These are phyloP conservation scores for Penicillium verhagenii DNA, from an alignment of 495 filamentous ascomycete genomes.

Conservation along the genomic window DNA sequence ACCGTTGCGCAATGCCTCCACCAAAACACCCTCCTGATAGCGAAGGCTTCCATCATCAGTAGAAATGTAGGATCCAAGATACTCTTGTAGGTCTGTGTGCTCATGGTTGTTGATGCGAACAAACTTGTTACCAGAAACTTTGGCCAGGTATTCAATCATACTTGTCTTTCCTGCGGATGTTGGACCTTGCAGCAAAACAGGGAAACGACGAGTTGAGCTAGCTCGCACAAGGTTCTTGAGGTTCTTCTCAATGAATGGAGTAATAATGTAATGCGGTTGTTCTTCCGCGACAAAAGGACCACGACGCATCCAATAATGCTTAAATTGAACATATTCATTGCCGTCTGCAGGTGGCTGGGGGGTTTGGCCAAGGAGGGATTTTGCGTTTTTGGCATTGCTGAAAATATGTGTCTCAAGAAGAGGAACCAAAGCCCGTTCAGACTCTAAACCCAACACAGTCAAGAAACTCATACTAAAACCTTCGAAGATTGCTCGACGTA, in stretches of 20 bases:
- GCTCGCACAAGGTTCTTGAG: conserved; percentile 91
- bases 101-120: conserved; percentile 99
- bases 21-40: conserved; percentile 93
- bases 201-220: conserved; percentile 85
- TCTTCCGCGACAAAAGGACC: conserved; percentile 64
- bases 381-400: conserved; percentile 60
- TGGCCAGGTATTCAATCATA: conserved; percentile 98
- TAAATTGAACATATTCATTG: conserved; percentile 77
- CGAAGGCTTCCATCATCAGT: conserved; percentile 75
- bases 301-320: conserved; percentile 88
- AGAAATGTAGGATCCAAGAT: conserved; percentile 91
- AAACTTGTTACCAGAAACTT: conserved; percentile 92
- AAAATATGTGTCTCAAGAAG: conserved; percentile 81
- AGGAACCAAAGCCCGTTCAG: conserved; percentile 72
- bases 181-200: conserved; percentile 93
- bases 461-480: conserved; percentile 99
- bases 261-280: conserved; percentile 91
- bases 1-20: conserved; percentile 86
- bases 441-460: conserved; percentile 76
- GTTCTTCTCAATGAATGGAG: conserved; percentile 91
- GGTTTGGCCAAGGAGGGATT: conserved; percentile 67
- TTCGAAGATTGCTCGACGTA: conserved; percentile 85
- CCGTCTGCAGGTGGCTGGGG: conserved; percentile 75
- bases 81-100: conserved; percentile 97
- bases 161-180: conserved; percentile 98